phyloP scores from a whole-genome alignment of 768 basidiomycete genomes.

The Lactarius quietus region DNA sequence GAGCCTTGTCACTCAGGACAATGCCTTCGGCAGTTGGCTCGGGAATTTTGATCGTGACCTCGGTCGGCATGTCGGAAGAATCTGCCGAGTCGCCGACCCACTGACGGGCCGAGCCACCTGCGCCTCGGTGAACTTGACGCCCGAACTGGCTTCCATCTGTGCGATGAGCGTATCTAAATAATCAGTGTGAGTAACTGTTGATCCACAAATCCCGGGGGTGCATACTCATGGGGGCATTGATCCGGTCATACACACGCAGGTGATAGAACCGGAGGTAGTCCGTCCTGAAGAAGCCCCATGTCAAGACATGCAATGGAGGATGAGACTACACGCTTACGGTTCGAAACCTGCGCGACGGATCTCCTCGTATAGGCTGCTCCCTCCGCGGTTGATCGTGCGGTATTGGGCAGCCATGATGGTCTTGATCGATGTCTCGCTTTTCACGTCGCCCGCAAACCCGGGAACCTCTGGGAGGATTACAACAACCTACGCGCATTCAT shows the following conservation, averaged over 20 bases:
- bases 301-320: background rate
- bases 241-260: constrained; percentile 85
- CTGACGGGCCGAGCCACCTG: constrained; percentile 74
- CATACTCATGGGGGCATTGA: constrained; percentile 70
- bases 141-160: constrained; percentile 68
- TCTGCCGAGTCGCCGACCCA: constrained; percentile 56
- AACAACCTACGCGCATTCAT: constrained; percentile 53
- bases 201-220: background rate
- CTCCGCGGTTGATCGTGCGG: constrained; percentile 87
- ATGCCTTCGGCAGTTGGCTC: constrained; percentile 48
- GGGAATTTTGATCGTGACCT: constrained; percentile 57
- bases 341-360: constrained; percentile 73
- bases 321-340: constrained; percentile 49
- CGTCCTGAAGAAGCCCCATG: constrained; percentile 39
- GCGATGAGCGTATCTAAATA: constrained; percentile 48
- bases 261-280: constrained; percentile 93
- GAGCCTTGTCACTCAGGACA: constrained; percentile 50
- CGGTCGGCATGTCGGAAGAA: constrained; percentile 39
- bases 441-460: constrained; percentile 84
- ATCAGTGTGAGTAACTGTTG: background rate
- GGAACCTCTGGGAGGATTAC: constrained; percentile 89
- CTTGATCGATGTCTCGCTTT: constrained; percentile 57
- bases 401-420: constrained; percentile 88
- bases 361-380: constrained; percentile 80
- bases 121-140: constrained; percentile 79